Base-by-base conservation (phyloP, 805 yeast species). In the Schizosaccharomyces japonicus region DNA sequence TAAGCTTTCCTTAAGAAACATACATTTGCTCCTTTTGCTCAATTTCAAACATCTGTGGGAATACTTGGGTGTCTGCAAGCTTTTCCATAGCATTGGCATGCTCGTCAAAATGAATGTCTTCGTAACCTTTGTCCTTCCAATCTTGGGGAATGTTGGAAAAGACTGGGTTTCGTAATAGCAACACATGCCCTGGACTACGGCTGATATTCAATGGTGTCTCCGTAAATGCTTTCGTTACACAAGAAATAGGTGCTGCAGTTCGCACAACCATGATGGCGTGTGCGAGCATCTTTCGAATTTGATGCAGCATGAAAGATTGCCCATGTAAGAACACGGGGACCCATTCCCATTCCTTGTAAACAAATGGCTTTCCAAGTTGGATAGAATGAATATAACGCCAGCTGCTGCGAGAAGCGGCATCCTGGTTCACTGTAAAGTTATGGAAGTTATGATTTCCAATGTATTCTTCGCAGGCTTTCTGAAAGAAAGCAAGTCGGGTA, bases 291-390 rank as follows among this genome's bases (percentile, higher is more conserved):
- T 90, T 90, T 60, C 98, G 76, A 58, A 90, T 90, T 68, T 90
- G 98, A 64, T 90, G 96, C 52, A 90, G 69, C 98, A 90, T 90
- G 63, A 90, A 90, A 3, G 95, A 82, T 64, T 90, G 96, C 5
- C 98, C 98, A 60, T 90, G 96, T 54, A 90, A 83, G 65, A 87
- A 85, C 57, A 90, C 78, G 1, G 94, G 81, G 2, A 82, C 72
- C 98, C 98, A 90, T 59, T 90, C 96, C 5, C 95, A 84, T 44
- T 81, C 84, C 57, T 85, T 81, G 54, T 87, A 85, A 47, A 83
- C 78, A 60, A 83, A 81, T 1, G 98, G 96, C 1, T 81, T 92
- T n/a, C 84, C 73, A 0, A 83, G 93, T 0, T 71, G 68, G 45
- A 87, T 69, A 17, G 71, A 64, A 57, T 80, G 80, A 84, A 90